phyloP scores from a whole-genome alignment of 805 yeast species.

The Candida broadrunensis region DNA sequence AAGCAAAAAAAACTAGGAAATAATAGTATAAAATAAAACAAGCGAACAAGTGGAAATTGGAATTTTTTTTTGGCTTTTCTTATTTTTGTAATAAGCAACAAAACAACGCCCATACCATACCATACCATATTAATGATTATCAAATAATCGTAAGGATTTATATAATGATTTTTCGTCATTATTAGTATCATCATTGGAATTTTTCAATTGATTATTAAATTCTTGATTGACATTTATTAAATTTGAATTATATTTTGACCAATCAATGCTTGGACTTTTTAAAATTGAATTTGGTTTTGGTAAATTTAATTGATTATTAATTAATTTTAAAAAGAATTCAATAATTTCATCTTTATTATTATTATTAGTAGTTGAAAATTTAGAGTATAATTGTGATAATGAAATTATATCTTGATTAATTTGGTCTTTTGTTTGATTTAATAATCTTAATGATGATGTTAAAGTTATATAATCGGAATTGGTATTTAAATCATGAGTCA shows the following conservation, averaged over 20 bases:
- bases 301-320: conserved; percentile 28
- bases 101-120: no score
- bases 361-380: conserved; percentile 9
- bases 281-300: conserved; percentile 30
- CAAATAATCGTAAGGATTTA: conserved; percentile 23
- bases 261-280: conserved; percentile 32
- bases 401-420: conserved; percentile 28
- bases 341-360: conserved; percentile 21
- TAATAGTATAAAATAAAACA: no score
- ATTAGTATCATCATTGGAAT: no score
- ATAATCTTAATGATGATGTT: conserved; percentile 27
- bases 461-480: conserved; percentile 39
- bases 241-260: conserved; percentile 35
- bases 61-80: no score
- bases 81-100: no score
- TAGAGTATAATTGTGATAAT: conserved; percentile 19
- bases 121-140: no score
- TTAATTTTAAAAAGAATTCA: conserved; percentile 30
- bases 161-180: conserved; percentile 15
- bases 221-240: conserved; percentile 19
- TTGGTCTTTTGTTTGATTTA: conserved; percentile 16
- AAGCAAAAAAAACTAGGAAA: no score
- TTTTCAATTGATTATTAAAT: conserved; percentile 8
- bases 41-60: no score
- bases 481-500: neutral